Evolutionary conservation across 305 asterid species (phyloP), one percentile per base, ranked within the genome.

Genomic region (Andrographis paniculata): DNA sequence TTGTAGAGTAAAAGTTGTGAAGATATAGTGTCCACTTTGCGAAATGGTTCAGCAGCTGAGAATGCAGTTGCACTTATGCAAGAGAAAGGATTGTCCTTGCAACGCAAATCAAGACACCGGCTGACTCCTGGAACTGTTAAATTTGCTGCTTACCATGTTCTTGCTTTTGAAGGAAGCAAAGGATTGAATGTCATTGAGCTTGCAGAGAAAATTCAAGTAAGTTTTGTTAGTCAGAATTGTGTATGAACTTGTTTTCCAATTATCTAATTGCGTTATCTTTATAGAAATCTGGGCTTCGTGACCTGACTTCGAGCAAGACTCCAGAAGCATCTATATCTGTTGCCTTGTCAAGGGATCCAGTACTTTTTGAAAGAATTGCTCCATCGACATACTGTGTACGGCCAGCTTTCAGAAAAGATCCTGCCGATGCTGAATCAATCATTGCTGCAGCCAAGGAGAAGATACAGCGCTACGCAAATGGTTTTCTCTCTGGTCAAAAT

Each of bases 241-340:
- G 33, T 53, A 27, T 37, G 36, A 22, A 14, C 37, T 14, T 51
- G 17, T 37, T 27, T 17, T 58, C 62, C 60, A 35, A 10, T 20
- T 38, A 31, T 58, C 64, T 63, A 50, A 52, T 56, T 53, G 35
- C 55, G 3, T 48, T 24, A 50, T 56, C 15, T 56, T 31, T 38
- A 59, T 42, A 92, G 99, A 92, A 76, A 87, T 83, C 95, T 63
- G 99, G 99, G 39, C 93, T 92, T 38, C 97, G 99, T 35, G 99
- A 92, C 72, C 71, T 92, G 45, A 68, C 91, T 44, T 73, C 99
- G 14, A 92, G 99, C 93, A 92, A 84, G 82, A 92, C 99, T 31
- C 99, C 99, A 0, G 99, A 87, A 69, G 99, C 99, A 31, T 92
- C 99, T 52, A 87, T 87, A 58, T 92, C 99, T 55, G 99, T 92